Evolutionary conservation across 257 asterid genomes (phyloP).

Genomic region (Jaltomata sinuosa): DNA sequence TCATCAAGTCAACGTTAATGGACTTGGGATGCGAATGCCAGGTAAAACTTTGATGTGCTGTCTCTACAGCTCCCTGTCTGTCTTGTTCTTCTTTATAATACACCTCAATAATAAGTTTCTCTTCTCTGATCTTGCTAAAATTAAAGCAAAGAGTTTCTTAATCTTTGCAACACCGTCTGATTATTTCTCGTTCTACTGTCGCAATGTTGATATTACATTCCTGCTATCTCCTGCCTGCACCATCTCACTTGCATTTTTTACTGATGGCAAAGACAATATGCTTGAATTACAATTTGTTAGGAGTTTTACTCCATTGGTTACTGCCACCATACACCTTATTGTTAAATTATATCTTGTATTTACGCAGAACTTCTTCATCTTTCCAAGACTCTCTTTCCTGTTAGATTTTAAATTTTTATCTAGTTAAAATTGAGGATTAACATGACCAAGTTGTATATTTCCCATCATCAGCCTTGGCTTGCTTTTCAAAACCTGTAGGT

Average conservation of each 20-base stretch:
- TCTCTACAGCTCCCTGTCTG: background rate
- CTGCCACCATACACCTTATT: background rate
- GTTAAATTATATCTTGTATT: background rate
- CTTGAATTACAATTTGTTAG: background rate
- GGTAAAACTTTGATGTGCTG: slow-evolving; percentile 26
- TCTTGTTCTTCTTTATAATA: background rate
- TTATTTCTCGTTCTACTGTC: background rate
- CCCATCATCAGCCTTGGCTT: background rate
- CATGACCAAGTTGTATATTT: background rate
- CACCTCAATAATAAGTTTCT: background rate
- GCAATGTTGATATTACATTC: background rate
- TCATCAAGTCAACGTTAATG: slow-evolving; percentile 36
- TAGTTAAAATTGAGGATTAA: background rate
- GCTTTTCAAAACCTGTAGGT: background rate
- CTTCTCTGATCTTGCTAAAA: background rate
- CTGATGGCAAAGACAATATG: background rate
- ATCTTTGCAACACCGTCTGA: background rate
- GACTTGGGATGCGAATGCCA: slow-evolving; percentile 46
- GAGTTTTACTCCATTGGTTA: background rate
- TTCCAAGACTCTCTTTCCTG: background rate
- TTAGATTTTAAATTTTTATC: background rate
- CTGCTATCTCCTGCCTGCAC: background rate
- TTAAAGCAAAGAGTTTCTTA: background rate
- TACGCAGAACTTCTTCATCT: background rate
- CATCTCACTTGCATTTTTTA: background rate